These are phyloP conservation scores for Ilyonectria sp. DNA, from an alignment of 2,329 filamentous ascomycete species.

Conservation along the genomic window DNA sequence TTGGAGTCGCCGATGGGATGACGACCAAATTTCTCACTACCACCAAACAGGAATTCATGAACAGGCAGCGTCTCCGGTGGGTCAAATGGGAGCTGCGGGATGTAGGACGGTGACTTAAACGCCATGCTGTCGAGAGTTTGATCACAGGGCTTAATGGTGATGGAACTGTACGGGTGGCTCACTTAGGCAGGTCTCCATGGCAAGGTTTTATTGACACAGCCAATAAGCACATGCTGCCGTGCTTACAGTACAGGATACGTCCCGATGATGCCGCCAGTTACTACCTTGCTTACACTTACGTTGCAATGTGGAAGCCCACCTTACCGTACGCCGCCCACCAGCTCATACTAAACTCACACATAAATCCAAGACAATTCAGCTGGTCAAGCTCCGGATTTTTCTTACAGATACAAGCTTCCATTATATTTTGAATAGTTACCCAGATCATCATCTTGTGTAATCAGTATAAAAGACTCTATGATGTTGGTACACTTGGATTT, in stretches of 20 bases:
- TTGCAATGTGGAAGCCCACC: not conserved
- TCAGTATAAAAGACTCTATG: not conserved
- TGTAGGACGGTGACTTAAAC: conserved; percentile 22
- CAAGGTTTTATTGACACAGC: conserved; percentile 13
- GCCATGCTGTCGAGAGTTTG: conserved; percentile 10
- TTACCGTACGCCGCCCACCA: not conserved
- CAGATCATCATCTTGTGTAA: not conserved
- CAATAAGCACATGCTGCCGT: conserved; percentile 19
- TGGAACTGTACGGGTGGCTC: conserved; percentile 1
- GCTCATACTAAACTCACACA: not conserved
- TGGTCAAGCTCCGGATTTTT: not conserved
- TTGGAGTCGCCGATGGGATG: conserved; percentile 14
- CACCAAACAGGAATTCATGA: conserved; percentile 23
- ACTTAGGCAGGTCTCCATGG: conserved; percentile 6
- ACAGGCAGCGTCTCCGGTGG: conserved; percentile 20
- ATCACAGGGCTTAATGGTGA: conserved; percentile 9
- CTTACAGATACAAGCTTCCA: not conserved
- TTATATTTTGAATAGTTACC: not conserved
- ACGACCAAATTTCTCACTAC: conserved; percentile 14
- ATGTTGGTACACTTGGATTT: not conserved
- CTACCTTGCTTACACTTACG: conserved; percentile 3
- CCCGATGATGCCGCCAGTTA: conserved; percentile 2
- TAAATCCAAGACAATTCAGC: conserved; percentile 2
- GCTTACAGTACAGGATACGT: conserved; percentile 11
- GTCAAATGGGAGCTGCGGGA: conserved; percentile 16